Percentiles rank a stretch among this genome's conserved stretches.
Conservation (phyloP, 2,329 filamentous ascomycete species). For the Aureobasidium sp. region DNA sequence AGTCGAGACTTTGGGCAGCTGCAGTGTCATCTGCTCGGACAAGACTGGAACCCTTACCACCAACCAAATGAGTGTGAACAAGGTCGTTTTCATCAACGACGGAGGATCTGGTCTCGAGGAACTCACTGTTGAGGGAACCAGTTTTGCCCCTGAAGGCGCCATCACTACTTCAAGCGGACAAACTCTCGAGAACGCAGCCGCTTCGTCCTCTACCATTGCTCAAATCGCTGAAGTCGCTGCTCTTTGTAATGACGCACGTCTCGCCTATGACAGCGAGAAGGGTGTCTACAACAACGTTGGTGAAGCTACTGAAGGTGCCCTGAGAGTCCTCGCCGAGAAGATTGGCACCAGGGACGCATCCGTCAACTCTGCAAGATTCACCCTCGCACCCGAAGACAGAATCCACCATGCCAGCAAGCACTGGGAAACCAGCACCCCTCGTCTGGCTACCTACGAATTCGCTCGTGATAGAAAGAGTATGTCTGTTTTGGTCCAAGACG, state of each 20-base stretch:
- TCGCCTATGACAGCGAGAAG: conserved; percentile 72
- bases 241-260: conserved; percentile 80
- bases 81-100: conserved; percentile 74
- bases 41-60: conserved; percentile 98
- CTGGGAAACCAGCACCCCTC: conserved; percentile 68
- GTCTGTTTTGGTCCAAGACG: conserved; percentile 80
- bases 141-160: conserved; percentile 74
- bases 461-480: conserved; percentile 98
- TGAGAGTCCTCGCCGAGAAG: conserved; percentile 88
- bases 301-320: conserved; percentile 89
- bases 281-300: conserved; percentile 74
- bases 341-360: conserved; percentile 69
- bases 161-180: conserved; percentile 61
- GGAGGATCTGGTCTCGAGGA: conserved; percentile 69
- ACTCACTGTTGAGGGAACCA: conserved; percentile 84
- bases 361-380: conserved; percentile 44
- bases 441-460: conserved; percentile 88
- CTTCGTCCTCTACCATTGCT: conserved; percentile 64
- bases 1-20: conserved; percentile 95
- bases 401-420: conserved; percentile 75
- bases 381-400: conserved; percentile 47
- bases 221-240: conserved; percentile 65
- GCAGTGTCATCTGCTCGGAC: conserved; percentile 98
- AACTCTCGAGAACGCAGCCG: conserved; percentile 57
- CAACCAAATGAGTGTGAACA: conserved; percentile 98